A percentile compares a stretch with the other conserved stretches of the same genome.
Evolutionary conservation across 169 alveolate species (phyloP).

Genomic region (Toxoplasma gondii): DNA sequence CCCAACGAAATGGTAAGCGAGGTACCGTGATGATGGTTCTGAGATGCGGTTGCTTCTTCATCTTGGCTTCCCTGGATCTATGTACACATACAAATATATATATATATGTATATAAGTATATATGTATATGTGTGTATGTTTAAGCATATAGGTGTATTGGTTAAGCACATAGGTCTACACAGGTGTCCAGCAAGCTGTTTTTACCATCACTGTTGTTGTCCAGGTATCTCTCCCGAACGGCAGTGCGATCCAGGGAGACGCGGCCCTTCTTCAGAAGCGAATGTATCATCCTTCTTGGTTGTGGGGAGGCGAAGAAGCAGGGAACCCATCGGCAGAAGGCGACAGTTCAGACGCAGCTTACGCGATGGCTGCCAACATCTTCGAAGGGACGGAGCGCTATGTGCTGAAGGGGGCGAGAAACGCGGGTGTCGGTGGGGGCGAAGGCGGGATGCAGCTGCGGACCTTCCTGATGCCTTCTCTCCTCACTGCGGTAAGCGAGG

Average conservation of each 20-base stretch:
- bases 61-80: too few species aligned
- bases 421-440: constrained; percentile 33
- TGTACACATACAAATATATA: too few species aligned
- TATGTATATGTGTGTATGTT: too few species aligned
- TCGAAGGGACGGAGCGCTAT: constrained; percentile 53
- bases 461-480: constrained; percentile 42
- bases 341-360: constrained; percentile 46
- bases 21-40: background rate
- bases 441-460: background rate
- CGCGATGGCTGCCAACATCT: constrained; percentile 36
- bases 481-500: constrained; percentile 22
- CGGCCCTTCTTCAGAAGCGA: constrained; percentile 34
- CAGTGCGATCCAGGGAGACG: constrained; percentile 60
- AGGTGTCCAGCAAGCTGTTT: too few species aligned
- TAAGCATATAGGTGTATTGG: too few species aligned
- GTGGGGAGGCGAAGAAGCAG: constrained; percentile 43
- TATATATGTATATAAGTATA: too few species aligned
- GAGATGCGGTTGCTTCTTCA: too few species aligned
- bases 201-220: too few species aligned
- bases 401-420: constrained; percentile 41
- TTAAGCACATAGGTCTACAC: too few species aligned
- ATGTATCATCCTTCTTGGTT: constrained; percentile 65
- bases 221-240: constrained; percentile 64
- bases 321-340: constrained; percentile 24
- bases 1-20: constrained; percentile 45